Percentiles rank a stretch among this genome's conserved stretches.
Conservation (phyloP, 306 rosid species). For the Dalbergia oliveri region DNA sequence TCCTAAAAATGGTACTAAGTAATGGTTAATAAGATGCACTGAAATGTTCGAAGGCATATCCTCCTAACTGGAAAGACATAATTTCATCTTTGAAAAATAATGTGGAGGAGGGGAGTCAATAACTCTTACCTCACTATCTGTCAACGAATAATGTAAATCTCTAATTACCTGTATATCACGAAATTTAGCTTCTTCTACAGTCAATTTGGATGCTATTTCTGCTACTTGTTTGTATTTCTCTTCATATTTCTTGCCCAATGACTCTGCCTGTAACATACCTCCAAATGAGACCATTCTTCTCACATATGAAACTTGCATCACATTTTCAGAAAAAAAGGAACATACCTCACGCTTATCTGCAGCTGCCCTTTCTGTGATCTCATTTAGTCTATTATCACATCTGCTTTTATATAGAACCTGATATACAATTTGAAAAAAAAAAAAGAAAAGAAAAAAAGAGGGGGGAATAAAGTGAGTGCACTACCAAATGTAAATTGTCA, state of each 20-base stretch:
- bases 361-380: conserved; percentile 94
- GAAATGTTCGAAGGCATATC: conserved; percentile 41
- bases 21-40: conserved; percentile 37
- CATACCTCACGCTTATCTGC: conserved; percentile 94
- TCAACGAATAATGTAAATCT: conserved; percentile 33
- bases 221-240: conserved; percentile 95
- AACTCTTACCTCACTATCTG: conserved; percentile 13
- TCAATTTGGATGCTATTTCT: conserved; percentile 88
- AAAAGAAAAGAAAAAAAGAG: no score
- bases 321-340: conserved; percentile 30
- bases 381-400: conserved; percentile 91
- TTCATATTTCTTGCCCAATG: conserved; percentile 81
- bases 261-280: conserved; percentile 74
- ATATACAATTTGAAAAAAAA: conserved; percentile 34
- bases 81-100: neutral
- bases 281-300: conserved; percentile 40
- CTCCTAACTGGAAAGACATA: conserved; percentile 26
- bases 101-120: conserved; percentile 30
- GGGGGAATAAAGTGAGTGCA: no score
- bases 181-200: conserved; percentile 89
- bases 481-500: conserved; percentile 13
- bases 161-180: conserved; percentile 87
- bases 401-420: conserved; percentile 94
- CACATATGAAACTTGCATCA: conserved; percentile 34
- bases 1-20: conserved; percentile 56